Percentiles rank a stretch among this genome's conserved stretches.
phyloP scores from a whole-genome alignment of 2,329 filamentous ascomycete genomes.

The Colletotrichum nymphaeae region DNA sequence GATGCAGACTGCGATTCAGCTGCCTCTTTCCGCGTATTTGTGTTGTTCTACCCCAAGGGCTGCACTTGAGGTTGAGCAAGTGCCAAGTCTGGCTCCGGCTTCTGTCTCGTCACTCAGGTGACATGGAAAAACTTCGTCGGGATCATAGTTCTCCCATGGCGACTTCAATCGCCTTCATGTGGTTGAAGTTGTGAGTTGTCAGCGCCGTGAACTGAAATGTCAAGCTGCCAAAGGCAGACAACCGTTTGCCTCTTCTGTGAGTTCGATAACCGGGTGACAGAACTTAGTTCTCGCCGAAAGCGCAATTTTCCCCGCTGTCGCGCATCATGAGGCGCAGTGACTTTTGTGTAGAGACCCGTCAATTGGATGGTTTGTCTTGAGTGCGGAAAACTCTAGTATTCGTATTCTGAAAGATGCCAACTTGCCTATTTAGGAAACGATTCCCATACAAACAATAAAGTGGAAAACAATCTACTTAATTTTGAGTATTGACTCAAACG shows the following conservation, averaged over 20 bases:
- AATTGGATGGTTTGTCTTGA: neutral
- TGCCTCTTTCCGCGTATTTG: neutral
- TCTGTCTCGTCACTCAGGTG: neutral
- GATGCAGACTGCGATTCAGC: neutral
- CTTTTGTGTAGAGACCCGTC: neutral
- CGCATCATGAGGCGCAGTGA: neutral
- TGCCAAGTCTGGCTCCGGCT: neutral
- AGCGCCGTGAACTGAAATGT: neutral
- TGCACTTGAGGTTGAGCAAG: neutral
- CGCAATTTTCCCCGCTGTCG: neutral
- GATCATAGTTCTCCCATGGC: too few relatives aligned
- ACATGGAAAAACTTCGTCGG: too few relatives aligned
- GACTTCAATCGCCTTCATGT: neutral
- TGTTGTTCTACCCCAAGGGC: neutral
- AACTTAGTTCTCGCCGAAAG: neutral
- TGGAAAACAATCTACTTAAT: neutral
- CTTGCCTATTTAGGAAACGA: neutral
- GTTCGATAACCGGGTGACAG: neutral
- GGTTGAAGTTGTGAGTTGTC: neutral
- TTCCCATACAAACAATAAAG: neutral
- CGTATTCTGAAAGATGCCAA: neutral
- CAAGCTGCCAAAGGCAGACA: neutral
- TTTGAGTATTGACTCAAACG: neutral
- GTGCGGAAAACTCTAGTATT: neutral
- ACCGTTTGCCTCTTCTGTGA: neutral